phyloP scores from a whole-genome alignment of 305 asterid species.

The Euphrasia arctica region DNA sequence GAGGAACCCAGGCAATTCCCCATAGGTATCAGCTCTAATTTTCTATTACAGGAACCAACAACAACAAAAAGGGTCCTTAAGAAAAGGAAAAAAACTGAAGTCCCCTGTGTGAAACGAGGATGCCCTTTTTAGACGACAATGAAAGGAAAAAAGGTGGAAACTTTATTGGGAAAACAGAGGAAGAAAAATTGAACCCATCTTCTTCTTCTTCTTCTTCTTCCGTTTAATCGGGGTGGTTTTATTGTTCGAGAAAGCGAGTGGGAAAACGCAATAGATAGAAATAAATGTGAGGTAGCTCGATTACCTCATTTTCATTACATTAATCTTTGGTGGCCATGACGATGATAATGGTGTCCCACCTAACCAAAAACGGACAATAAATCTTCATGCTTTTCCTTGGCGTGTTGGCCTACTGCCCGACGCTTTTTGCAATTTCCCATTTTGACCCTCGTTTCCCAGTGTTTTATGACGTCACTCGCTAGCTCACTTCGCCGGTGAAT shows the following conservation, averaged over 20 bases:
- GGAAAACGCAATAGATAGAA: slow-evolving; percentile 24
- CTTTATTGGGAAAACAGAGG: slow-evolving; percentile 11
- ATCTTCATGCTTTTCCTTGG: slow-evolving; percentile 18
- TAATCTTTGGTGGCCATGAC: slow-evolving; percentile 5
- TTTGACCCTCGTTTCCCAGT: slow-evolving; percentile 24
- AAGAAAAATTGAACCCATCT: slow-evolving; percentile 1
- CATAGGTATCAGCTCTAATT: slow-evolving; percentile 36
- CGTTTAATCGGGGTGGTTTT: no score
- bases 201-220: no score
- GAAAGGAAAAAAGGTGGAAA: slow-evolving; percentile 20
- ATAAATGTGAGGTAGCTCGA: slow-evolving; percentile 17
- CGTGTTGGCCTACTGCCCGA: slow-evolving; percentile 32
- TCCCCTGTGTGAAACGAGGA: slow-evolving; percentile 14
- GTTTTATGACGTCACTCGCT: no score
- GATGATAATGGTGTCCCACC: slow-evolving; percentile 30
- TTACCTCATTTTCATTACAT: neutral
- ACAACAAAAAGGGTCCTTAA: slow-evolving; percentile 4
- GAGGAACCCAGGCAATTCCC: slow-evolving; percentile 78
- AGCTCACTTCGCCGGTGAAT: no score
- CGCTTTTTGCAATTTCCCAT: slow-evolving; percentile 20
- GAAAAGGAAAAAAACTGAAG: neutral
- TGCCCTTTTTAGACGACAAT: slow-evolving; percentile 15
- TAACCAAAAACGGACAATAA: slow-evolving; percentile 26
- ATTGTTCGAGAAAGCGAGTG: slow-evolving; percentile 18
- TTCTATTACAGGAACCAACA: slow-evolving; percentile 14